phyloP scores from a whole-genome alignment of 1,284 basidiomycete species.

The Pyrrhoderma lamaoense region DNA sequence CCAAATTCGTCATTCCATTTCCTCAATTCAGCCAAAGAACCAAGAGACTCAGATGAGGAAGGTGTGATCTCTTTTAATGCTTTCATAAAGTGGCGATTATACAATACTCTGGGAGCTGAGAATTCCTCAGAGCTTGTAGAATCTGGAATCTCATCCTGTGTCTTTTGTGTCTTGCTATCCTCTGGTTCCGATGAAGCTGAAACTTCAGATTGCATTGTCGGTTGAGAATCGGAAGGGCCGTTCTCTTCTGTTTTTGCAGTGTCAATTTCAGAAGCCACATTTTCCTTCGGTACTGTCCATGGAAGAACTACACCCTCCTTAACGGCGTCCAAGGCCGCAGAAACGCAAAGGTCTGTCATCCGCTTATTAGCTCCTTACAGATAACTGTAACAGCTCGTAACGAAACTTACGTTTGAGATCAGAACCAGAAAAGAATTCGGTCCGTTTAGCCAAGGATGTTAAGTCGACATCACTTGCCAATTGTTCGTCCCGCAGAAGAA shows the following conservation, averaged over 20 bases:
- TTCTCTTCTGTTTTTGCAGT: not conserved
- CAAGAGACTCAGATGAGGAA: slow-evolving; percentile 74
- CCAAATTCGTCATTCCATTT: slow-evolving; percentile 94
- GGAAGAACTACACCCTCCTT: slow-evolving; percentile 78
- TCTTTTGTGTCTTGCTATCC: too few species aligned
- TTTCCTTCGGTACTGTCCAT: slow-evolving; percentile 39
- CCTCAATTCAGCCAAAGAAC: slow-evolving; percentile 72
- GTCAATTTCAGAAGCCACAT: slow-evolving; percentile 16
- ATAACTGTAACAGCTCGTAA: not conserved
- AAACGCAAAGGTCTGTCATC: slow-evolving; percentile 74
- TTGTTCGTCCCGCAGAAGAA: slow-evolving; percentile 71
- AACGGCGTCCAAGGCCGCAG: slow-evolving; percentile 81
- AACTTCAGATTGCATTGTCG: too few species aligned
- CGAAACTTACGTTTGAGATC: slow-evolving; percentile 77
- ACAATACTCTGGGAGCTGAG: slow-evolving; percentile 37
- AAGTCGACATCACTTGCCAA: slow-evolving; percentile 66
- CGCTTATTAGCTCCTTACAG: slow-evolving; percentile 18
- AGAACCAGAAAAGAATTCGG: slow-evolving; percentile 87
- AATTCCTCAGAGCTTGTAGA: not conserved
- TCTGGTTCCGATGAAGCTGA: too few species aligned
- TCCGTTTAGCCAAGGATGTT: slow-evolving; percentile 58
- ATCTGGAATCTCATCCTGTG: too few species aligned
- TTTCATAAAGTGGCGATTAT: slow-evolving; percentile 64
- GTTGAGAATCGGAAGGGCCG: too few species aligned
- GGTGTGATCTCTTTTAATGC: slow-evolving; percentile 84